phyloP scores from a whole-genome alignment of 1,284 basidiomycete genomes.

The Fomitopsis pinicola region DNA sequence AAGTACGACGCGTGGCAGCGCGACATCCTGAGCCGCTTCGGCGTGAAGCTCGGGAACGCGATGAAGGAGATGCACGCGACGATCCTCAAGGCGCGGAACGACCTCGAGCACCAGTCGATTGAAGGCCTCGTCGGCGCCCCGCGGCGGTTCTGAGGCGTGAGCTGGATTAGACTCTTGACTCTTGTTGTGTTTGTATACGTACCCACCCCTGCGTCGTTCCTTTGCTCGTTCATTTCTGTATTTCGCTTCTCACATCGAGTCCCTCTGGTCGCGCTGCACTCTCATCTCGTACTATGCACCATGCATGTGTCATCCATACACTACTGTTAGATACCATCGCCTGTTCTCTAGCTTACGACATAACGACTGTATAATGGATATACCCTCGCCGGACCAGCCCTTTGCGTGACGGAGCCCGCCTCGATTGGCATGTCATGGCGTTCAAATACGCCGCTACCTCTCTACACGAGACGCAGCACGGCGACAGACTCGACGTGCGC shows the following conservation, averaged over 20 bases:
- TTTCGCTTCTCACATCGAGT: background rate
- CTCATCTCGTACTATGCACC: background rate
- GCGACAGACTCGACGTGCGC: slow-evolving; percentile 43
- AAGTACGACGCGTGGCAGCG: slow-evolving; percentile 99
- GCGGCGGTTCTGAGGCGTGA: slow-evolving; percentile 23
- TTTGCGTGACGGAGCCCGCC: too few relatives aligned
- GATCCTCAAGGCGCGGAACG: slow-evolving; percentile 90
- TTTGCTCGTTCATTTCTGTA: background rate
- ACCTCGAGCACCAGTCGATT: slow-evolving; percentile 89
- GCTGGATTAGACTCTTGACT: background rate
- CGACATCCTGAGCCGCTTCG: slow-evolving; percentile 90
- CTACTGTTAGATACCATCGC: slow-evolving; percentile 1
- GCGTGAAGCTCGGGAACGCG: slow-evolving; percentile 84
- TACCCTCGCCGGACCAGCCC: background rate
- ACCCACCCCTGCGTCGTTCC: background rate
- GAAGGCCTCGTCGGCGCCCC: slow-evolving; percentile 48
- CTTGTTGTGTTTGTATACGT: background rate
- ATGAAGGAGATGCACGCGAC: slow-evolving; percentile 97
- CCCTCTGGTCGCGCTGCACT: background rate
- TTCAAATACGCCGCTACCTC: background rate
- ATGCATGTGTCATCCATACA: slow-evolving; percentile 3
- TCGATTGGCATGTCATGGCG: too few relatives aligned
- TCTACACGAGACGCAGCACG: background rate
- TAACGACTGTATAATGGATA: slow-evolving; percentile 1
- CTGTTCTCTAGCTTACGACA: background rate